phyloP scores from a whole-genome alignment of 345 rosid species.

The Noccaea bulbosa region DNA sequence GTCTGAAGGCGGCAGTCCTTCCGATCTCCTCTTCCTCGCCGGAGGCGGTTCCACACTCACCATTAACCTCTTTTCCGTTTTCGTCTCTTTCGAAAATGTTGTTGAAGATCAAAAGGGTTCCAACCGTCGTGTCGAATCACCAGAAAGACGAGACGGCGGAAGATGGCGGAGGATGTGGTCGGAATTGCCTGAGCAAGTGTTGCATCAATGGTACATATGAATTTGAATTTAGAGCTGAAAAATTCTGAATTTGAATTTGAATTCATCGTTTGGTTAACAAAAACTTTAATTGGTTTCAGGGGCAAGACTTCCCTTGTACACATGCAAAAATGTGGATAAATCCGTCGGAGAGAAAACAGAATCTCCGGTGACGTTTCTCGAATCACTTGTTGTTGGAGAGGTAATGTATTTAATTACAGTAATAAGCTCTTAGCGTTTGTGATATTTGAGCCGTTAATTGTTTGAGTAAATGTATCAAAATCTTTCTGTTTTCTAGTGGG shows the following conservation, averaged over 20 bases:
- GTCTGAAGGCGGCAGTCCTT: constrained; percentile 99
- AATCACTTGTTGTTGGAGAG: constrained; percentile 81
- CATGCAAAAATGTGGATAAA: constrained; percentile 58
- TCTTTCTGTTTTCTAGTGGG: constrained; percentile 69
- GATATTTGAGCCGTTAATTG: not conserved
- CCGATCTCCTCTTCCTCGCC: constrained; percentile 98
- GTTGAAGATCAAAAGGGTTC: constrained; percentile 83
- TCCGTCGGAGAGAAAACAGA: constrained; percentile 42
- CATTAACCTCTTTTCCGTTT: not conserved
- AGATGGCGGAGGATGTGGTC: constrained; percentile 71
- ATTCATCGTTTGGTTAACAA: not conserved
- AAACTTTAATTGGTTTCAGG: constrained; percentile 44
- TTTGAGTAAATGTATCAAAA: not conserved
- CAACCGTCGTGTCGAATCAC: constrained; percentile 80
- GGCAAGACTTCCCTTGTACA: constrained; percentile 75
- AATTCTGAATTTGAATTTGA: not conserved
- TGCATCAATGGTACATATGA: constrained; percentile 63
- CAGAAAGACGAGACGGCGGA: constrained; percentile 77
- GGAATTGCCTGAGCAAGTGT: constrained; percentile 73
- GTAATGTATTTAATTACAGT: constrained; percentile 51
- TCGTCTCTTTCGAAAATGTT: constrained; percentile 43
- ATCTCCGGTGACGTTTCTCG: constrained; percentile 69
- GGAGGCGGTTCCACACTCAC: constrained; percentile 71
- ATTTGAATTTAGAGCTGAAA: not conserved
- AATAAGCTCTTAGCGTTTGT: not conserved